Conservation (phyloP, 495 filamentous ascomycete genomes). For the Daldinia bambusicola region DNA sequence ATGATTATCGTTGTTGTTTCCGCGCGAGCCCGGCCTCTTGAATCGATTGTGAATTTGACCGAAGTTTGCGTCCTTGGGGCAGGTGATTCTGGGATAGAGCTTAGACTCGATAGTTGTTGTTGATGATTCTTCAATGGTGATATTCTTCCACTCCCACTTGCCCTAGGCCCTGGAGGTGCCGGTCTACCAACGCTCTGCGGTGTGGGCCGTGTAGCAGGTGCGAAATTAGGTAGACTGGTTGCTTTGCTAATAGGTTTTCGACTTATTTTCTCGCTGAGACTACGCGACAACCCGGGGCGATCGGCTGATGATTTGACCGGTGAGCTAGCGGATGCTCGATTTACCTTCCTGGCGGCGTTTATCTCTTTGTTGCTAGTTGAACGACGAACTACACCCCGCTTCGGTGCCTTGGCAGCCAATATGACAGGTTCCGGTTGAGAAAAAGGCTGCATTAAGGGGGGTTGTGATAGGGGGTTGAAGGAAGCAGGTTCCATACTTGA, state of each 20-base stretch:
- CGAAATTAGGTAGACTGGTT: conserved; percentile 50
- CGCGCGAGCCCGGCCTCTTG: conserved; percentile 74
- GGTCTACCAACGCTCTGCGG: conserved; percentile 47
- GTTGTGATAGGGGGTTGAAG: conserved; percentile 51
- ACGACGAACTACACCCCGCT: conserved; percentile 53
- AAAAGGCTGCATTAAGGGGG: conserved; percentile 42
- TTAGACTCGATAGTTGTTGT: conserved; percentile 57
- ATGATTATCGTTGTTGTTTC: conserved; percentile 72
- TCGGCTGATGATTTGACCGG: conserved; percentile 59
- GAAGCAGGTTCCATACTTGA: conserved; percentile 53
- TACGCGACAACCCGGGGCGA: conserved; percentile 69
- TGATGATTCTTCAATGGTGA: conserved; percentile 63
- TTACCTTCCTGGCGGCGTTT: conserved; percentile 48
- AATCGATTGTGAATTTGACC: conserved; percentile 77
- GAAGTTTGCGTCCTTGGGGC: conserved; percentile 60
- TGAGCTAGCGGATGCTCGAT: conserved; percentile 62
- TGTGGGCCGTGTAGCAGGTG: conserved; percentile 44
- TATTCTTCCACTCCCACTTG: conserved; percentile 58
- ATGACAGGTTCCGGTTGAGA: conserved; percentile 41
- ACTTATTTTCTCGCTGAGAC: conserved; percentile 64
- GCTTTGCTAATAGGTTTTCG: conserved; percentile 50
- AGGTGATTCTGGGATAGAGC: conserved; percentile 62
- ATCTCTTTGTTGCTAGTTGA: conserved; percentile 56
- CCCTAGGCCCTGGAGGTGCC: conserved; percentile 49
- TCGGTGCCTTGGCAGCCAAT: conserved; percentile 42